Evolutionary conservation across 2,329 filamentous ascomycete genomes (phyloP).

Genomic region (Cladosporium phlei): DNA sequence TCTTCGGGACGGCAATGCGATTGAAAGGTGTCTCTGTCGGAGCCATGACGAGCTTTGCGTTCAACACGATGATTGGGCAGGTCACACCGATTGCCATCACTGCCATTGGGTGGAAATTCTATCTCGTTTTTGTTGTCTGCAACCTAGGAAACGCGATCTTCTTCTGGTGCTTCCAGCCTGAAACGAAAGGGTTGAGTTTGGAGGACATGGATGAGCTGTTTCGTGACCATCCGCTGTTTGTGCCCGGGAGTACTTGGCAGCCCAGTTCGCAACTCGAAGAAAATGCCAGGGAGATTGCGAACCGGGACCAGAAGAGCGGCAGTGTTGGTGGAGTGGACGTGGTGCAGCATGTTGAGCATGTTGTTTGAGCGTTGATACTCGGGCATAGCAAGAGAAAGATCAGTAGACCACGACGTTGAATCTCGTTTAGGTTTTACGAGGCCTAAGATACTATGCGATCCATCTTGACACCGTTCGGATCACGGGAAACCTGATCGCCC

Average conservation of each 20-base stretch:
- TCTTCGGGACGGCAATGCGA: constrained; percentile 26
- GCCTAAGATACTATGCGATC: constrained; percentile 4
- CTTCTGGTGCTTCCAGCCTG: constrained; percentile 63
- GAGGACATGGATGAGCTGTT: constrained; percentile 27
- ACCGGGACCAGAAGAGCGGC: not conserved
- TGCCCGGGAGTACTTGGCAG: constrained; percentile 22
- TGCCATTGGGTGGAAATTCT: constrained; percentile 25
- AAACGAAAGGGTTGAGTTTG: constrained; percentile 58
- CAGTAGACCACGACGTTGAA: no score
- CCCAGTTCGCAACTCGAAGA: constrained; percentile 23
- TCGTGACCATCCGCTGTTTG: constrained; percentile 20
- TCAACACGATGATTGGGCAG: constrained; percentile 31
- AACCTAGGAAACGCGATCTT: constrained; percentile 26
- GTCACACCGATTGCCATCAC: constrained; percentile 26
- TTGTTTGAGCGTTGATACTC: no score
- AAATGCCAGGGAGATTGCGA: constrained; percentile 14
- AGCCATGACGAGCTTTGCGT: constrained; percentile 26
- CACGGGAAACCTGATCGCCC: constrained; percentile 3
- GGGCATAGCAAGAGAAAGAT: no score
- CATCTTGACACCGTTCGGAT: constrained; percentile 7
- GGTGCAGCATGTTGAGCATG: not conserved
- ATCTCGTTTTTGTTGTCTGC: constrained; percentile 27
- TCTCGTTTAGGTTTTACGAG: no score
- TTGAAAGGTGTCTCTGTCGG: constrained; percentile 24
- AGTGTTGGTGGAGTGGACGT: not conserved